These are phyloP conservation scores for Meripilus lineatus DNA, from an alignment of 1,284 basidiomycete species.

Conservation along the genomic window DNA sequence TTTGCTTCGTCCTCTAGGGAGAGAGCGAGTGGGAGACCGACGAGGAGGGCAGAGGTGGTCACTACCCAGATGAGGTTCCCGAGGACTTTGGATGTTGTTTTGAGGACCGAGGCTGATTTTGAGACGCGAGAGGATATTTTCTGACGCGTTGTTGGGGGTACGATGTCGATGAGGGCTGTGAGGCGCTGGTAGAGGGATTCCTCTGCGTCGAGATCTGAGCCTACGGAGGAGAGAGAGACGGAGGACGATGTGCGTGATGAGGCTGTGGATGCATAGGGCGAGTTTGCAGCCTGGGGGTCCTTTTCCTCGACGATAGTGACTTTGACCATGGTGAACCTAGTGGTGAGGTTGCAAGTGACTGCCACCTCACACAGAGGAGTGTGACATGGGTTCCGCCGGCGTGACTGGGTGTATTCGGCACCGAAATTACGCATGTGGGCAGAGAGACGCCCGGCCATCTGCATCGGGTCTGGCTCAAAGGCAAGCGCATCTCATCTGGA, in stretches of 20 bases:
- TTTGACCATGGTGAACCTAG: conserved; percentile 67
- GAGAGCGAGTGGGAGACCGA: conserved; percentile 90
- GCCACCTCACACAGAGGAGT: not conserved
- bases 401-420: conserved; percentile 2
- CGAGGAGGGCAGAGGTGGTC: conserved; percentile 89
- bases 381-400: conserved; percentile 1
- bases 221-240: conserved; percentile 69
- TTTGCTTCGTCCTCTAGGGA: conserved; percentile 95
- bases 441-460: not conserved
- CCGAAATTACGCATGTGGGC: conserved; percentile 6
- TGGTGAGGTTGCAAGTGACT: not conserved
- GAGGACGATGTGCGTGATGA: conserved; percentile 65
- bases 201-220: conserved; percentile 59
- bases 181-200: conserved; percentile 91
- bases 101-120: conserved; percentile 58
- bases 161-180: conserved; percentile 90
- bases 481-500: not conserved
- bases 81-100: conserved; percentile 62
- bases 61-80: conserved; percentile 94
- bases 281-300: conserved; percentile 39
- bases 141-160: conserved; percentile 86
- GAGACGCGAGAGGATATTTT: conserved; percentile 60
- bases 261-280: conserved; percentile 63
- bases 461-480: no score
- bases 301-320: conserved; percentile 81